Percentiles rank a stretch among this genome's conserved stretches.
Conservation (phyloP, 768 basidiomycete genomes). For the Leccinum boreale region DNA sequence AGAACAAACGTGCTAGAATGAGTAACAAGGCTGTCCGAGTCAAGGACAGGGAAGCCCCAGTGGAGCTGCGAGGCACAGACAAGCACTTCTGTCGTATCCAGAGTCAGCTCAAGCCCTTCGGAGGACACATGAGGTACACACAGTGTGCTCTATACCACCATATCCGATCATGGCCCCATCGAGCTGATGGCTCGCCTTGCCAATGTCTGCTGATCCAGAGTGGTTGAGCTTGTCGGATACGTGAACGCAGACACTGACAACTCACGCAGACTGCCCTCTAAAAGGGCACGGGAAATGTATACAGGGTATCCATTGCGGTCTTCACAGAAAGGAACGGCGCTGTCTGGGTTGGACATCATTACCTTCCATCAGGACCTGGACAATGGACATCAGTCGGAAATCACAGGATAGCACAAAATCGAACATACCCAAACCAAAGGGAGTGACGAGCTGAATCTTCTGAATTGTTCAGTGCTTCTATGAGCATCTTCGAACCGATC, state of each 20-base stretch:
- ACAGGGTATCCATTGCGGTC: constrained; percentile 26
- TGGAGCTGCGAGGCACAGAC: constrained; percentile 36
- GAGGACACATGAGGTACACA: constrained; percentile 8
- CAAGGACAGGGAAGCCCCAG: constrained; percentile 24
- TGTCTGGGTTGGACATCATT: constrained; percentile 29
- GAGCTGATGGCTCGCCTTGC: constrained; percentile 32
- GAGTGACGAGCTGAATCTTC: constrained; percentile 23
- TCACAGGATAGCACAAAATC: not conserved
- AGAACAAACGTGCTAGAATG: constrained; percentile 30
- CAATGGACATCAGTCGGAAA: not conserved
- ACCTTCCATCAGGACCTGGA: constrained; percentile 28
- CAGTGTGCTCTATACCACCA: constrained; percentile 33
- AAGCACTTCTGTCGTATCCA: constrained; percentile 28
- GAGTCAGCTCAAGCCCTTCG: not conserved
- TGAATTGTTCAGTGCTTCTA: constrained; percentile 29
- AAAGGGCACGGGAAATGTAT: constrained; percentile 31
- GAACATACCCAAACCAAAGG: constrained; percentile 30
- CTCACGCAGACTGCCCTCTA: constrained; percentile 31
- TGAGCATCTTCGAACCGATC: constrained; percentile 29
- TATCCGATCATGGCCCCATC: constrained; percentile 31
- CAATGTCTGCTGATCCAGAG: constrained; percentile 26
- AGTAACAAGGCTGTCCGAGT: constrained; percentile 7
- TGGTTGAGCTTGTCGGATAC: not conserved
- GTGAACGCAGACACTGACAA: not conserved
- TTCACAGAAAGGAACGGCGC: constrained; percentile 31